Percentiles rank a stretch among this genome's conserved stretches.
Evolutionary conservation across 1,139 yeast species (phyloP).

Genomic region (Lizanozyma gosingica): DNA sequence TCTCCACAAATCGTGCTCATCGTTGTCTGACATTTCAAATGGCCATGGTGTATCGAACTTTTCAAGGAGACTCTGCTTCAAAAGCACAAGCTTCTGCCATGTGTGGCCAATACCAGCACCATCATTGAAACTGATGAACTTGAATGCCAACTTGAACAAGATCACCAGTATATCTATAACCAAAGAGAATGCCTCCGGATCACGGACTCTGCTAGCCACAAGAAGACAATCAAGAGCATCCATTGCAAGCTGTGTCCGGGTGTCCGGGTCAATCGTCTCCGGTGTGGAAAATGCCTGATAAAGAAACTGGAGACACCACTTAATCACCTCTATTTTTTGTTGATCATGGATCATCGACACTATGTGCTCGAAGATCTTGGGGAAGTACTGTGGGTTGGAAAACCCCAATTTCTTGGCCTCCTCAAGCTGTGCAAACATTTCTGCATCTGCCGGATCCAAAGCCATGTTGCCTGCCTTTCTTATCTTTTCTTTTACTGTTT

Average conservation of each 20-base stretch:
- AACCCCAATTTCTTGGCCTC: slow-evolving; percentile 46
- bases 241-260: slow-evolving; percentile 35
- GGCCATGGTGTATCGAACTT: slow-evolving; percentile 23
- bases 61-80: slow-evolving; percentile 18
- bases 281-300: slow-evolving; percentile 33
- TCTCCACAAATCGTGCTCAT: slow-evolving; percentile 40
- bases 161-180: slow-evolving; percentile 18
- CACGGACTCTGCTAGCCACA: slow-evolving; percentile 10
- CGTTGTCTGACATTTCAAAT: slow-evolving; percentile 26
- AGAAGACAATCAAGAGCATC: slow-evolving; percentile 15
- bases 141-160: slow-evolving; percentile 21
- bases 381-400: slow-evolving; percentile 35
- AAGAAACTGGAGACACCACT: slow-evolving; percentile 41
- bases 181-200: slow-evolving; percentile 17
- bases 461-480: too few relatives aligned
- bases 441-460: not conserved
- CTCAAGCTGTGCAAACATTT: slow-evolving; percentile 28
- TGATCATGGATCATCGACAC: slow-evolving; percentile 28
- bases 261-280: slow-evolving; percentile 16
- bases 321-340: slow-evolving; percentile 25
- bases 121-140: slow-evolving; percentile 26
- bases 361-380: slow-evolving; percentile 47
- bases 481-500: too few relatives aligned
- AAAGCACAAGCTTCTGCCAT: slow-evolving; percentile 9
- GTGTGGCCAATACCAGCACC: slow-evolving; percentile 17